phyloP scores from a whole-genome alignment of 805 yeast genomes.

The Wickerhamomyces pijperi region DNA sequence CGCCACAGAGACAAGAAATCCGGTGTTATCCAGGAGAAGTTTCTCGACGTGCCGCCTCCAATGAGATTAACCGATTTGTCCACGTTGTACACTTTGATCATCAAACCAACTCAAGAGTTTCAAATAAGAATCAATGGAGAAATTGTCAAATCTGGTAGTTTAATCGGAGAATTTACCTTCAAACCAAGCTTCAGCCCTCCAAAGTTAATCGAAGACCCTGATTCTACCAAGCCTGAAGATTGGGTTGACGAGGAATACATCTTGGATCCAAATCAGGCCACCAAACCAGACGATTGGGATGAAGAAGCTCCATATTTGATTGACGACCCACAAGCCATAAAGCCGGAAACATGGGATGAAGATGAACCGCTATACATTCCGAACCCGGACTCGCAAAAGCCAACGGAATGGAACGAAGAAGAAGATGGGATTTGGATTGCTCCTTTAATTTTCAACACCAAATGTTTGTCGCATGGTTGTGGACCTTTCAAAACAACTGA shows the following conservation, averaged over 20 bases:
- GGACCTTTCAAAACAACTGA: conserved; percentile 78
- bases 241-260: conserved; percentile 70
- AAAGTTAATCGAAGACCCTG: conserved; percentile 42
- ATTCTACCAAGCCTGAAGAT: conserved; percentile 58
- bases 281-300: conserved; percentile 82
- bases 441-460: conserved; percentile 63
- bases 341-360: conserved; percentile 79
- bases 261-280: conserved; percentile 52
- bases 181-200: conserved; percentile 63
- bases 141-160: conserved; percentile 56
- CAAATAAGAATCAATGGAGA: conserved; percentile 81
- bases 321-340: conserved; percentile 52
- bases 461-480: conserved; percentile 62
- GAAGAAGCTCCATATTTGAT: conserved; percentile 54
- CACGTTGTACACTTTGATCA: conserved; percentile 65
- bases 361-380: conserved; percentile 41
- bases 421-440: conserved; percentile 83
- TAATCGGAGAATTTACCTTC: conserved; percentile 44
- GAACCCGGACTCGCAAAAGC: conserved; percentile 59
- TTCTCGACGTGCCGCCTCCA: conserved; percentile 49
- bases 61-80: conserved; percentile 42
- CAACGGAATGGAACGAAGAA: conserved; percentile 81
- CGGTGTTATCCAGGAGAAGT: conserved; percentile 57
- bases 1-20: conserved; percentile 43
- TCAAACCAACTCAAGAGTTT: conserved; percentile 53